These are phyloP conservation scores for Lachnellula occidentalis DNA, from an alignment of 2,329 filamentous ascomycete species.

Conservation along the genomic window DNA sequence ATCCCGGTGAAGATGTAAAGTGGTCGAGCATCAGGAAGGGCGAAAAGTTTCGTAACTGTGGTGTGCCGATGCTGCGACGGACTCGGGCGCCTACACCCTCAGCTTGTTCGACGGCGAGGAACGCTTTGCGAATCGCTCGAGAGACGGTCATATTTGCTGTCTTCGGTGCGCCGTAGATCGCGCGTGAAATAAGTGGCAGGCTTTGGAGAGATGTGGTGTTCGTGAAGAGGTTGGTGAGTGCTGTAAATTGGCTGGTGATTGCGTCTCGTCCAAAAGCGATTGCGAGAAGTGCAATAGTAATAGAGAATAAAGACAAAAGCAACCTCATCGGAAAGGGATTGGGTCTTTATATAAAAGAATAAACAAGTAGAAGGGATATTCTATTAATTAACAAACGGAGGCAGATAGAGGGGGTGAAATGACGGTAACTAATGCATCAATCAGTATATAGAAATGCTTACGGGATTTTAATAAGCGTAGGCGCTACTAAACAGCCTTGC, in stretches of 20 bases:
- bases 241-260: conserved; percentile 16
- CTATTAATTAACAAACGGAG: conserved; percentile 2
- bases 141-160: conserved; percentile 55
- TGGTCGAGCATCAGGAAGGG: conserved; percentile 97
- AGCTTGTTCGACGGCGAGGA: conserved; percentile 77
- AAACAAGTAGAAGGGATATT: conserved; percentile 19
- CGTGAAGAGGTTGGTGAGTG: conserved; percentile 13
- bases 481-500: too few species aligned
- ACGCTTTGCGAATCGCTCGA: conserved; percentile 74
- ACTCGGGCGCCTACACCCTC: conserved; percentile 87
- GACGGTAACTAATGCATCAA: conserved; percentile 6
- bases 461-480: background rate
- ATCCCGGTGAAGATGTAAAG: conserved; percentile 72
- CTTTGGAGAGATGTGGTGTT: conserved; percentile 15
- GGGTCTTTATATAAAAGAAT: conserved; percentile 15
- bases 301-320: conserved; percentile 23
- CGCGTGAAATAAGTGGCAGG: conserved; percentile 16
- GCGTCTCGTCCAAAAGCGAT: conserved; percentile 22
- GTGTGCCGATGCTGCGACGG: conserved; percentile 79
- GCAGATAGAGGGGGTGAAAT: conserved; percentile 3
- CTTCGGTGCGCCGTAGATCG: conserved; percentile 18
- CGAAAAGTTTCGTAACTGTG: conserved; percentile 76
- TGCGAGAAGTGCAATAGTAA: conserved; percentile 24
- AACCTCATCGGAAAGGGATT: conserved; percentile 24
- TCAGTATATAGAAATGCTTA: background rate